These are phyloP conservation scores for Boletus putidus DNA, from an alignment of 1,284 basidiomycete genomes.

Conservation along the genomic window DNA sequence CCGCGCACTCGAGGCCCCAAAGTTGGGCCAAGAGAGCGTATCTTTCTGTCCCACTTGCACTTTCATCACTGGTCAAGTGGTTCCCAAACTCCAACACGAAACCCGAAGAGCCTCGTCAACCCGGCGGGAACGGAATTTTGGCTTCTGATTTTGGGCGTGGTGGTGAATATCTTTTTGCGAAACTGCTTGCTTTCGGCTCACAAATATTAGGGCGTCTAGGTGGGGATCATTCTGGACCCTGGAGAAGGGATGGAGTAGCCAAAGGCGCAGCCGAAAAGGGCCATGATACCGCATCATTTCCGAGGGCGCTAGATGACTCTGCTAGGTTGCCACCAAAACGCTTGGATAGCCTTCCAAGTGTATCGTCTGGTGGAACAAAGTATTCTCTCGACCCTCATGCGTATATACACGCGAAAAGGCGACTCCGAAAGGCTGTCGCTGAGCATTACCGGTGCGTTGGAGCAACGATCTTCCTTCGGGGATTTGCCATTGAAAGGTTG, in stretches of 20 bases:
- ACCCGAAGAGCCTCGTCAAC: neutral
- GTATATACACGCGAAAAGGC: slow-evolving; percentile 81
- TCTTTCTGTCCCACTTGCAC: slow-evolving; percentile 4
- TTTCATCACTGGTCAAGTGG: slow-evolving; percentile 12
- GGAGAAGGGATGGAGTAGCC: neutral
- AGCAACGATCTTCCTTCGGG: neutral
- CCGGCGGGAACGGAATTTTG: neutral
- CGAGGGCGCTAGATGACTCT: neutral
- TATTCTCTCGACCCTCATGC: slow-evolving; percentile 64
- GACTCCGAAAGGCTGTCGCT: slow-evolving; percentile 76
- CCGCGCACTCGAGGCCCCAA: neutral
- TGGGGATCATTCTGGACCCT: neutral
- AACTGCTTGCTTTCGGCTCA: slow-evolving; percentile 5
- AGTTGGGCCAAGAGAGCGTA: slow-evolving; percentile 21
- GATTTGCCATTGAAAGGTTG: neutral
- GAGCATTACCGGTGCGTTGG: slow-evolving; percentile 77
- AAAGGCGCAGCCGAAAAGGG: neutral
- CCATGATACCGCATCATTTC: neutral
- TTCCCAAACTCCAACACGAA: neutral
- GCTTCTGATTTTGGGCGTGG: slow-evolving; percentile 3
- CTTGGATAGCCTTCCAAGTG: neutral
- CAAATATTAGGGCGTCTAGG: neutral
- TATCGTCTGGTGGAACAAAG: neutral
- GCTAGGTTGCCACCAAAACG: neutral
- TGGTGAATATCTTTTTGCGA: slow-evolving; percentile 8